These are phyloP conservation scores for Diaporthe destruens DNA, from an alignment of 2,329 filamentous ascomycete species.

Conservation along the genomic window DNA sequence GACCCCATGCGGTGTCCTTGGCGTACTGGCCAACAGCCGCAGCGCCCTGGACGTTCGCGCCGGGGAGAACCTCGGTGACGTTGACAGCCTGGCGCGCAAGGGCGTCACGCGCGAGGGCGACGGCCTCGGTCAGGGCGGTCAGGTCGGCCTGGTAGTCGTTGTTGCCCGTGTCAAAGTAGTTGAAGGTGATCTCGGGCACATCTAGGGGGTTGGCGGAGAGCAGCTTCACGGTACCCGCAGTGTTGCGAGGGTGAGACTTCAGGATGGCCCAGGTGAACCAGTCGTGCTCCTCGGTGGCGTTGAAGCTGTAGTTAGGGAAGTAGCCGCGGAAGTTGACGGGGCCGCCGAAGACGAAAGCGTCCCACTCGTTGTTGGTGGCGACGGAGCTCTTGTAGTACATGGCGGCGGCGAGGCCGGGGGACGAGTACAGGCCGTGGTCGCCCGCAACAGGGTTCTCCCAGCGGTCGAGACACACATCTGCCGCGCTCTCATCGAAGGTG, in stretches of 20 bases:
- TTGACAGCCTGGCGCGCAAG: conserved; percentile 26
- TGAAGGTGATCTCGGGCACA: conserved; percentile 58
- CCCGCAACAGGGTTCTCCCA: conserved; percentile 42
- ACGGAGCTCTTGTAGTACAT: conserved; percentile 49
- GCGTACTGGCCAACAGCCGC: conserved; percentile 25
- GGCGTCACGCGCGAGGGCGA: conserved; percentile 19
- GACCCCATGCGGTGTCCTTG: conserved; percentile 29
- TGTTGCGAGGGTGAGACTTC: conserved; percentile 46
- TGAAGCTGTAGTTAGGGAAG: conserved; percentile 43
- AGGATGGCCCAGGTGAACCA: conserved; percentile 44
- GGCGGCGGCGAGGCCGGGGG: conserved; percentile 43
- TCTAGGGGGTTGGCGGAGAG: conserved; percentile 42
- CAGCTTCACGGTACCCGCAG: conserved; percentile 43
- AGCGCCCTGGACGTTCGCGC: background rate
- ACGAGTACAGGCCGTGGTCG: conserved; percentile 47
- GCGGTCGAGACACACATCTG: conserved; percentile 43
- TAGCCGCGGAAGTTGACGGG: conserved; percentile 41
- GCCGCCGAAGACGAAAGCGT: conserved; percentile 58
- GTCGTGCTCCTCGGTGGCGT: conserved; percentile 33
- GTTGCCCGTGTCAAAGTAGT: conserved; percentile 61
- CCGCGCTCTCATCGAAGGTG: conserved; percentile 41
- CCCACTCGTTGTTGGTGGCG: conserved; percentile 54
- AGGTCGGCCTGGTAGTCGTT: conserved; percentile 10
- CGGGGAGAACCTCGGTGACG: conserved; percentile 13
- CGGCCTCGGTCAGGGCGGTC: conserved; percentile 31